phyloP scores from a whole-genome alignment of 352 stramenopile species.

The Detonula confervacea region DNA sequence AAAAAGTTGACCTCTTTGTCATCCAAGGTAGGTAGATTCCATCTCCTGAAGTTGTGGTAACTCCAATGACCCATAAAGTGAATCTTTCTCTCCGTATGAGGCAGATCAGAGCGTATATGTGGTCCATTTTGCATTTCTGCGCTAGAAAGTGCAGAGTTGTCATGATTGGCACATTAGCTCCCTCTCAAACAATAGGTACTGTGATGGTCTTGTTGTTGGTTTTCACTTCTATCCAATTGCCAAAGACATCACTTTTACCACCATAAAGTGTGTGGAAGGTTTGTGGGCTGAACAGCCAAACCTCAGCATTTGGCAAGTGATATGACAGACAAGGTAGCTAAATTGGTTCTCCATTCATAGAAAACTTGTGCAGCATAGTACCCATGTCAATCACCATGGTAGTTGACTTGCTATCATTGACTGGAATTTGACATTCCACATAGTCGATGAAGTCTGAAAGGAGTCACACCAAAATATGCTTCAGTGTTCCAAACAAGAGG shows the following conservation, averaged over 20 bases:
- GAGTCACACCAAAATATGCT: conserved; percentile 41
- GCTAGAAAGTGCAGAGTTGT: no score
- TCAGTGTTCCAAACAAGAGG: conserved; percentile 44
- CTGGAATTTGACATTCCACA: conserved; percentile 6
- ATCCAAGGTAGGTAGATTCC: neutral
- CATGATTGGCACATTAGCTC: neutral
- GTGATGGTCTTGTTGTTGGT: no score
- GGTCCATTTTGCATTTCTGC: no score
- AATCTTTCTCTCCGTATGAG: no score
- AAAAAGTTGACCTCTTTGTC: neutral
- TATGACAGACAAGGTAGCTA: conserved; percentile 4
- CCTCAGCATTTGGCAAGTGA: conserved; percentile 1
- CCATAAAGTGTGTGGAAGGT: conserved; percentile 10
- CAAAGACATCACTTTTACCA: neutral
- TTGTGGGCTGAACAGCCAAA: conserved; percentile 12
- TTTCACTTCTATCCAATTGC: neutral
- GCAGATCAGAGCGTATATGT: no score
- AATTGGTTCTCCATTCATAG: neutral
- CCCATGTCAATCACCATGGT: conserved; percentile 22
- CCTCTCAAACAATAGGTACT: neutral
- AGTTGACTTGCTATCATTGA: conserved; percentile 1
- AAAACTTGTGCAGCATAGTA: conserved; percentile 13
- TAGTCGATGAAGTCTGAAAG: conserved; percentile 55
- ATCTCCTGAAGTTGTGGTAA: neutral
- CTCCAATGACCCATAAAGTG: no score